Evolutionary conservation across 225 moss, liverwort and hornwort species (phyloP), one percentile per base, ranked within the genome.

Genomic region (Sphagnum contortum): DNA sequence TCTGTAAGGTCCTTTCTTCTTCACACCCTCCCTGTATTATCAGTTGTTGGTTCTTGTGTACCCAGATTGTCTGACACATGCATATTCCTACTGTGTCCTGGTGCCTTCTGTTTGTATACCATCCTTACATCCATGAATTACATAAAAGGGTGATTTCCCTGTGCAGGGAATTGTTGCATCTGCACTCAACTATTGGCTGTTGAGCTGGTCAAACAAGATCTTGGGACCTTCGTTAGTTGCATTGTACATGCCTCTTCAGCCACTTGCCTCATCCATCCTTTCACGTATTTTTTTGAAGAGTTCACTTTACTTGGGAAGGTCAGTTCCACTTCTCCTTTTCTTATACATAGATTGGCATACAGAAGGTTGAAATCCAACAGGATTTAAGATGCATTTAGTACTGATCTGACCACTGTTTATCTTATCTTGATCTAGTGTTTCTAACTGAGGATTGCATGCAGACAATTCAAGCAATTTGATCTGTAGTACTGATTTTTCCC

Each of bases 181-280:
- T 61, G 96, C 96, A 50, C 49, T 87, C 64, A 96, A 92, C 73
- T 96, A 96, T 67, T 79, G 83, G 61, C 73, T 96, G 45, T 74
- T 92, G 73, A 87, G 85, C 29, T 90, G 76, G 60, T 78, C 89
- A 11, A 96, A 96, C 73, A 90, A 86, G 74, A 54, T 88, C 49
- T 69, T 96, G 77, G 96, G 96, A 48, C 92, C 96, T 44, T 90
- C 92, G 53, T 71, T 96, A 57, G 88, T 92, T 57, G 79, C 96
- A 57, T 67, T 92, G 3, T 92, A 92, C 74, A 89, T 77, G 64
- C 92, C 96, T 63, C 84, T 96, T 75, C 96, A 96, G 73, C 96
- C 92, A n/a, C 45, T 96, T 45, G 66, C 81, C 68, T 85, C 96
- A 55, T 73, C 92, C 4, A 14, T 89, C 57, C 87, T 96, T 64